phyloP scores from a whole-genome alignment of 176 grass and related monocot genomes.

The Oryza nivara region DNA sequence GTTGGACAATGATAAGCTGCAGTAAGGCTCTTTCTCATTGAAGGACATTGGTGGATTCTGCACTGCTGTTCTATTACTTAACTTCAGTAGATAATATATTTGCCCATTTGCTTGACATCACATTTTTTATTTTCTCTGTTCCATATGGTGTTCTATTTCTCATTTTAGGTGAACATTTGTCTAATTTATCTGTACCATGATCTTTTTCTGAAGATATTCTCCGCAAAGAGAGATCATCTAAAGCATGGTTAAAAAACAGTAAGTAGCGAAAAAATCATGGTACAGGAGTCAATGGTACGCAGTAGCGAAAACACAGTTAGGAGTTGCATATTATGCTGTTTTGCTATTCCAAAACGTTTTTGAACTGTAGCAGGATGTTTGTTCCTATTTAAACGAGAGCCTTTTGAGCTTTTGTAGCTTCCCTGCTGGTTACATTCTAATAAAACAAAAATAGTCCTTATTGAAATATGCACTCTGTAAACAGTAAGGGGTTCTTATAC shows the following conservation, averaged over 20 bases:
- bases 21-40: slow-evolving; percentile 13
- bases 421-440: slow-evolving; percentile 6
- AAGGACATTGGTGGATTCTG: not conserved
- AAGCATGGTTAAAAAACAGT: too few relatives aligned
- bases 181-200: slow-evolving; percentile 44
- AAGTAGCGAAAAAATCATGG: not conserved
- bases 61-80: not conserved
- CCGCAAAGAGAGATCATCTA: slow-evolving; percentile 78
- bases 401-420: slow-evolving; percentile 25
- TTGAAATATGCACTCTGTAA: slow-evolving; percentile 12
- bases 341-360: not conserved
- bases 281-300: not conserved
- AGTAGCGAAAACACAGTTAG: not conserved
- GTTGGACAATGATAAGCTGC: not conserved
- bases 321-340: not conserved
- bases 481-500: slow-evolving; percentile 14
- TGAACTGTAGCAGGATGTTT: slow-evolving; percentile 1
- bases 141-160: slow-evolving; percentile 13
- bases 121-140: not conserved
- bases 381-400: not conserved
- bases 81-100: not conserved
- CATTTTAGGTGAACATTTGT: slow-evolving; percentile 21
- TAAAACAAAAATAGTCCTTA: not conserved
- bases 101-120: not conserved
- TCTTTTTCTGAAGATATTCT: slow-evolving; percentile 81